Conservation (phyloP, 2,329 filamentous ascomycete genomes). For the Alternaria triticina region DNA sequence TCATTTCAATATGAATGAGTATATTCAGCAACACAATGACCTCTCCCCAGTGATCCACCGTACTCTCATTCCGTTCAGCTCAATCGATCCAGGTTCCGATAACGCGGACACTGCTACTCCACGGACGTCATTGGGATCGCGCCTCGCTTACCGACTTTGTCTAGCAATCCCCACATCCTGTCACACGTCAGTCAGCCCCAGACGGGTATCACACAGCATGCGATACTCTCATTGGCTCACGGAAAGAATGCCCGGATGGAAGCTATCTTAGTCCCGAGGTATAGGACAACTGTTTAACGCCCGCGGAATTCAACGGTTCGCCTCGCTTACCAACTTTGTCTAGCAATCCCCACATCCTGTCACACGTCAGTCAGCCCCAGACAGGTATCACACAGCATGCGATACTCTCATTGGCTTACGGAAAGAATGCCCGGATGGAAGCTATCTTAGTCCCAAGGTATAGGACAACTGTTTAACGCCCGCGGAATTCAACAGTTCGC, state of each 20-base stretch:
- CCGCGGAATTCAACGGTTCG: too few species aligned
- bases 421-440: background rate
- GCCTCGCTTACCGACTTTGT: background rate
- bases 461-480: background rate
- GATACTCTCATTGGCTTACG: background rate
- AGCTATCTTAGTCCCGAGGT: background rate
- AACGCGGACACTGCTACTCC: background rate
- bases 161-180: background rate
- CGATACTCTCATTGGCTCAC: background rate
- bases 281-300: background rate
- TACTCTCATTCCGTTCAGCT: background rate
- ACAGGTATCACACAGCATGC: background rate
- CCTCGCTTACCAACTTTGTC: background rate
- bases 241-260: background rate
- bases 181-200: background rate
- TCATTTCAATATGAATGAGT: background rate
- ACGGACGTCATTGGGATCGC: background rate
- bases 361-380: background rate
- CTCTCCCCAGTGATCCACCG: background rate
- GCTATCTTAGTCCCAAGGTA: background rate
- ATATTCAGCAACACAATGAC: background rate
- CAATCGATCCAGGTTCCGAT: background rate
- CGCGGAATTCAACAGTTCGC: background rate
- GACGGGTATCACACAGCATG: background rate
- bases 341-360: background rate